Base-by-base conservation (phyloP, 257 asterid species). In the Ilex asprella region DNA sequence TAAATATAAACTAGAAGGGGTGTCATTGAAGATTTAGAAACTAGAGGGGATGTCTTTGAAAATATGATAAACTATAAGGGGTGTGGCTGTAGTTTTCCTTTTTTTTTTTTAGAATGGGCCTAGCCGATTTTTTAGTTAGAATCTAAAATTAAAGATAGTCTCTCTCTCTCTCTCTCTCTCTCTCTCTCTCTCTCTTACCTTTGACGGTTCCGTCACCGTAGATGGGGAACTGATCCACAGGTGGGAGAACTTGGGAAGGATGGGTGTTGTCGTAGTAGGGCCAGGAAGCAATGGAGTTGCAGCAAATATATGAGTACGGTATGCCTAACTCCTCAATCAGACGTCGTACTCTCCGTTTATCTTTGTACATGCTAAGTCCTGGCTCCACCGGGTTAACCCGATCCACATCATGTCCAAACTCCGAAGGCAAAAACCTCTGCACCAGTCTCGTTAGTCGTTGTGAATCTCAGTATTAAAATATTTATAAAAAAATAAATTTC, bases 331-430 rank as follows among this genome's bases (percentile, higher is more conserved):
- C 78, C 27, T 76, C 78, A 16, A 39, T 62, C 55, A 72, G 32
- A 56, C 78, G 66, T 62, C 81, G 55, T 13, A 76, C 55, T 65
- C 15, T 62, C 52, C 75, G 49, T 56, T 76, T 76, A 27, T 68
- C 78, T 1, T 69, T 72, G 58, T 76, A 76, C 81, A 76, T 61
- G 14, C 60, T 54, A 12, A 72, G 61, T 39, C 81, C 81, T 16
- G 73, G 73, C 53, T 76, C 81, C 44, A 76, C 75, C 35, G 81
- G 78, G 39, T 73, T 68, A 7, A 73, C 69, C 10, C 71, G 58
- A 52, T 68, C 76, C n/a, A 76, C 76, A 56, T 76, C 78, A 31
- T 76, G 81, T n/a, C 81, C 78, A 56, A 76, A 76, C 49, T 76
- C 81, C 55, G 81, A 76, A 5, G 78, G 78, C 66, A 76, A 68